phyloP scores from a whole-genome alignment of 2,329 filamentous ascomycete genomes.

The Pseudogymnoascus sp. region DNA sequence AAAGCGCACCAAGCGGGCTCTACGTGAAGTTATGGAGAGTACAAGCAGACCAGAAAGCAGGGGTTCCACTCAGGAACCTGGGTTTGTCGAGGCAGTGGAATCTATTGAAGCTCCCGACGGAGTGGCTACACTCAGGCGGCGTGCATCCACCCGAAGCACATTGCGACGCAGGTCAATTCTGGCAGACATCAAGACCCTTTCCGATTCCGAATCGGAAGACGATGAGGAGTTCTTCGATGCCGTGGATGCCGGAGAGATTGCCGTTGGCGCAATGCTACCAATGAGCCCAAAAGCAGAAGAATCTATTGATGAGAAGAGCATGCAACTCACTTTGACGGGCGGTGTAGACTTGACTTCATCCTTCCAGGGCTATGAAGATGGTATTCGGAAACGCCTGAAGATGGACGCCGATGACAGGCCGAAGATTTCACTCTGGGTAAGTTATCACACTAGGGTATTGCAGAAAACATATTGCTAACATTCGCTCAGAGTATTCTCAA shows the following conservation, averaged over 20 bases:
- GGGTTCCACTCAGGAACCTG: constrained; percentile 9
- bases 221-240: constrained; percentile 97
- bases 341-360: constrained; percentile 61
- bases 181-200: constrained; percentile 63
- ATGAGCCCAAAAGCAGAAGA: constrained; percentile 26
- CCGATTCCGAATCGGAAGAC: constrained; percentile 66
- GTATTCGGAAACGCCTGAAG: constrained; percentile 68
- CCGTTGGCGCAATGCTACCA: constrained; percentile 61
- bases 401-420: constrained; percentile 89
- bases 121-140: constrained; percentile 30
- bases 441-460: constrained; percentile 26
- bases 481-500: constrained; percentile 76
- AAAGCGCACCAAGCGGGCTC: constrained; percentile 77
- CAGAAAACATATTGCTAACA: constrained; percentile 15
- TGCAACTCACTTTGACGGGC: constrained; percentile 35
- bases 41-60: constrained; percentile 23
- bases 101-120: constrained; percentile 30
- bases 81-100: constrained; percentile 14
- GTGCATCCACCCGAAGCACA: constrained; percentile 35
- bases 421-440: constrained; percentile 91
- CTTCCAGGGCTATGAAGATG: constrained; percentile 87
- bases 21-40: constrained; percentile 71
- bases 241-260: constrained; percentile 84
- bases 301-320: constrained; percentile 30
- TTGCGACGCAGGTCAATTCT: constrained; percentile 56